phyloP scores from a whole-genome alignment of 2,329 filamentous ascomycete genomes.

The Fusarium citri region DNA sequence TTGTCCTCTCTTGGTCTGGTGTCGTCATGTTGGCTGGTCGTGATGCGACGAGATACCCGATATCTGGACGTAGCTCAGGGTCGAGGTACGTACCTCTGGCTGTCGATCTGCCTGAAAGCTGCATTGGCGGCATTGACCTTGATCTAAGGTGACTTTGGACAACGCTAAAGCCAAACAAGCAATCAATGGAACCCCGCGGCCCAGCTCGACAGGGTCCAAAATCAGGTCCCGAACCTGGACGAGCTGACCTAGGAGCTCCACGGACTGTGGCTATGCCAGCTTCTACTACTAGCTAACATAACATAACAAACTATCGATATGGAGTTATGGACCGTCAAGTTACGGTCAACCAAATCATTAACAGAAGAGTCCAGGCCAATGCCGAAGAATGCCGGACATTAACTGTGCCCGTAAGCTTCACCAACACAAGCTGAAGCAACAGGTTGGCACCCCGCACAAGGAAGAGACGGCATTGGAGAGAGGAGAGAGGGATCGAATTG shows the following conservation, averaged over 20 bases:
- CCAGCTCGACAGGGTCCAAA: constrained; percentile 46
- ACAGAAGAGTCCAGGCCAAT: constrained; percentile 1
- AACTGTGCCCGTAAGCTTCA: constrained; percentile 4
- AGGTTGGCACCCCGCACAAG: constrained; percentile 2
- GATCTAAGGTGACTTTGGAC: constrained; percentile 24
- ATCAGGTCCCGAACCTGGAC: constrained; percentile 40
- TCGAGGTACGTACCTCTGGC: constrained; percentile 29
- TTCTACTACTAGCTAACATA: neutral
- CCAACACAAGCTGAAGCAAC: constrained; percentile 4
- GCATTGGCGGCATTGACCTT: constrained; percentile 36
- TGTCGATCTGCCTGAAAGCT: constrained; percentile 43
- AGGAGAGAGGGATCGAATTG: constrained; percentile 15
- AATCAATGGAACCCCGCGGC: constrained; percentile 20
- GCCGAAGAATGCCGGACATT: constrained; percentile 2
- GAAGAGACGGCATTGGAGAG: constrained; percentile 18
- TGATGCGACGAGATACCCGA: constrained; percentile 8
- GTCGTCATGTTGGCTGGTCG: constrained; percentile 32
- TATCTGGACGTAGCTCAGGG: constrained; percentile 1
- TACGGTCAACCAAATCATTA: constrained; percentile 12
- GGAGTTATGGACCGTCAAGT: constrained; percentile 13
- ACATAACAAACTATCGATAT: constrained; percentile 18
- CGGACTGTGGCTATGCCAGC: constrained; percentile 39
- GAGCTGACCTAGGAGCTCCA: constrained; percentile 40
- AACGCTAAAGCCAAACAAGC: constrained; percentile 39
- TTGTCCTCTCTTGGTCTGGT: constrained; percentile 10